phyloP scores from a whole-genome alignment of 2,329 filamentous ascomycete genomes.

The Rhinocladiella mackenziei region DNA sequence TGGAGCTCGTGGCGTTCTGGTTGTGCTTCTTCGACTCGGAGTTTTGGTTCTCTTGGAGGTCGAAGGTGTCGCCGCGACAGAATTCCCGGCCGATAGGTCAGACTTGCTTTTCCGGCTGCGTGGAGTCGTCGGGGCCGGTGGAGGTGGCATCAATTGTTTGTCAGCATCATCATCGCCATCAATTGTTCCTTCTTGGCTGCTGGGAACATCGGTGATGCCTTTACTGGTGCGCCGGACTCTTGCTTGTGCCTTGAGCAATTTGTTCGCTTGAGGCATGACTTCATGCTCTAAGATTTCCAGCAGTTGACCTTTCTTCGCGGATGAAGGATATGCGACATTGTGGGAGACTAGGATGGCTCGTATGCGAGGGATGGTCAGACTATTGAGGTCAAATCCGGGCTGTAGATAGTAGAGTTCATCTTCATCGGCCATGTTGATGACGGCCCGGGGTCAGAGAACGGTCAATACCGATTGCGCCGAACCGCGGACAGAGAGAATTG shows the following conservation, averaged over 20 bases:
- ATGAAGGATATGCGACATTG: slow-evolving; percentile 77
- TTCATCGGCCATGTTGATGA: slow-evolving; percentile 39
- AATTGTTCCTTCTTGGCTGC: slow-evolving; percentile 62
- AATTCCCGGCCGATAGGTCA: slow-evolving; percentile 37
- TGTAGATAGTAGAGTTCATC: slow-evolving; percentile 78
- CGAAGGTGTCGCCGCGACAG: slow-evolving; percentile 34
- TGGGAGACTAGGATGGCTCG: slow-evolving; percentile 89
- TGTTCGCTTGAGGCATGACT: slow-evolving; percentile 71
- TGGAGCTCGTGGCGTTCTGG: slow-evolving; percentile 49
- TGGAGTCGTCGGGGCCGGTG: slow-evolving; percentile 48
- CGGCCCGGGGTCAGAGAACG: slow-evolving; percentile 1
- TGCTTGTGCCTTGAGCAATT: slow-evolving; percentile 69
- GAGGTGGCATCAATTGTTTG: slow-evolving; percentile 42
- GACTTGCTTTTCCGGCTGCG: slow-evolving; percentile 41
- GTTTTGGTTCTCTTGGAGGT: slow-evolving; percentile 53
- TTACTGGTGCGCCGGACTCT: slow-evolving; percentile 79
- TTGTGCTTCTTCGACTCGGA: slow-evolving; percentile 49
- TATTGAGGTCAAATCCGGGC: slow-evolving; percentile 76
- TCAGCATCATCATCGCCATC: slow-evolving; percentile 58
- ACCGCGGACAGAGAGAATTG: neutral
- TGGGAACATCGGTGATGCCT: slow-evolving; percentile 69
- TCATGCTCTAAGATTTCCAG: slow-evolving; percentile 77
- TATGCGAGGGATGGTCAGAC: slow-evolving; percentile 79
- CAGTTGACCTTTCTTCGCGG: slow-evolving; percentile 86
- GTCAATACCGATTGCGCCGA: neutral